Conservation (phyloP, 2,329 filamentous ascomycete genomes). For the Pseudogymnoascus sp. region DNA sequence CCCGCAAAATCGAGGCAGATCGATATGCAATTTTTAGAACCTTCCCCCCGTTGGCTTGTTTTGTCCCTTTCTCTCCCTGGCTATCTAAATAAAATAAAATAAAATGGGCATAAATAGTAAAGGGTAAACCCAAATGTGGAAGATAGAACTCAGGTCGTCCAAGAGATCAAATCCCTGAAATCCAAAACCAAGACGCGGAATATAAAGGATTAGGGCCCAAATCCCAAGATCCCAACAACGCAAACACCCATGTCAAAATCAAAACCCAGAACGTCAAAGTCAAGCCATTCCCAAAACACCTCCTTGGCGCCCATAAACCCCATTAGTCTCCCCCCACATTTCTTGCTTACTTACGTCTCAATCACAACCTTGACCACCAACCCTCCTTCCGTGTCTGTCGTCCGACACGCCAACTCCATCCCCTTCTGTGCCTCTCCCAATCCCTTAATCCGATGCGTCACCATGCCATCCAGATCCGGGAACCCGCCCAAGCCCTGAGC, state of each 20-base stretch:
- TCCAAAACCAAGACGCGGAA: neutral
- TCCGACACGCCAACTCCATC: slow-evolving; percentile 65
- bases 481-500: slow-evolving; percentile 74
- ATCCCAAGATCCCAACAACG: neutral
- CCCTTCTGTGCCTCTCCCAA: slow-evolving; percentile 81
- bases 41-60: neutral
- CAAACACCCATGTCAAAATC: neutral
- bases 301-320: neutral
- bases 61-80: neutral
- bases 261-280: neutral
- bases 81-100: neutral
- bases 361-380: slow-evolving; percentile 2
- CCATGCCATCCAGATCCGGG: slow-evolving; percentile 53
- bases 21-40: neutral
- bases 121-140: neutral
- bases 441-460: slow-evolving; percentile 74
- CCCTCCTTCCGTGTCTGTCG: slow-evolving; percentile 58
- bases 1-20: neutral
- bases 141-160: neutral
- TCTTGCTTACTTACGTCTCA: neutral
- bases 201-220: neutral
- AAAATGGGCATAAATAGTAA: neutral
- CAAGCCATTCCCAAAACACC: neutral
- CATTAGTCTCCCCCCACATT: neutral
- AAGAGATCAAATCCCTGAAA: neutral